These are phyloP conservation scores for Pythium insidiosum DNA, from an alignment of 352 stramenopile species.

Conservation along the genomic window DNA sequence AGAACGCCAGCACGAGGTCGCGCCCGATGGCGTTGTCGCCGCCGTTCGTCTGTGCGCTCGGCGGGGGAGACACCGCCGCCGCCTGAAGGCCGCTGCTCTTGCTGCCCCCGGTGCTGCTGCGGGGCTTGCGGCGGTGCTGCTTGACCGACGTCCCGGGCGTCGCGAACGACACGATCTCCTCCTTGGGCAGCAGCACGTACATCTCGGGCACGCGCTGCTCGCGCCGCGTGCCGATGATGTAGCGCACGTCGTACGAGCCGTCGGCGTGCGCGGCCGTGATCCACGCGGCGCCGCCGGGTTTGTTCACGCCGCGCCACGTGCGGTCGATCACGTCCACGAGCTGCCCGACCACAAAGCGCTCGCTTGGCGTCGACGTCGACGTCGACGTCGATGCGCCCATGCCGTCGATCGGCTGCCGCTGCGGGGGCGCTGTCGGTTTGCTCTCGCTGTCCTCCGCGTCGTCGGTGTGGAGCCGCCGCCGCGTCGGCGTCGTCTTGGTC, in stretches of 20 bases:
- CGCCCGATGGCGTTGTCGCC: not conserved
- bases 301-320: conserved; percentile 90
- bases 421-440: no score
- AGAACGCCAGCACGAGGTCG: conserved; percentile 27
- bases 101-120: no score
- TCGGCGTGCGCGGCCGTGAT: conserved; percentile 56
- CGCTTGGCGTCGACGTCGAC: no score
- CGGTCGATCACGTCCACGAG: conserved; percentile 83
- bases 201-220: conserved; percentile 15
- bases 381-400: not conserved
- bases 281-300: conserved; percentile 77
- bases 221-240: conserved; percentile 20
- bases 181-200: conserved; percentile 16
- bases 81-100: no score
- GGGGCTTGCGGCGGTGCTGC: conserved; percentile 12
- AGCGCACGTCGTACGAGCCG: conserved; percentile 25
- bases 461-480: no score
- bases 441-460: conserved; percentile 9
- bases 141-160: conserved; percentile 16
- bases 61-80: not conserved
- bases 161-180: conserved; percentile 13
- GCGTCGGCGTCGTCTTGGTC: no score
- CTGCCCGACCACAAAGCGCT: conserved; percentile 56
- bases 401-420: no score
- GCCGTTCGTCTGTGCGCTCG: no score